These are phyloP conservation scores for Boletellus ananas DNA, from an alignment of 768 basidiomycete genomes.

Conservation along the genomic window DNA sequence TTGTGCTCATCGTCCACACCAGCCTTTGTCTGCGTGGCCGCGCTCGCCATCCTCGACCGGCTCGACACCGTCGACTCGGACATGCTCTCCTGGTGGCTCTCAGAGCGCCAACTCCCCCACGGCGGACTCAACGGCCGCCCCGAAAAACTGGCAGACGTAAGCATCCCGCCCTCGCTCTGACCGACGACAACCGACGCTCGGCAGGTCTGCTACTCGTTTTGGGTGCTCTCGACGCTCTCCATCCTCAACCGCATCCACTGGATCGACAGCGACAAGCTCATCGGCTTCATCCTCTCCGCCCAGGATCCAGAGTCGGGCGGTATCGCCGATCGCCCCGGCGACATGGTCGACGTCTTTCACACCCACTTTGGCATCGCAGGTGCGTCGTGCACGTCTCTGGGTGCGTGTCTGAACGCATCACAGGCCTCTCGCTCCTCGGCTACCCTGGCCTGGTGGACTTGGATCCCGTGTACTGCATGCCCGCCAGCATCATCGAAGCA, in stretches of 20 bases:
- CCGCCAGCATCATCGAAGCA: slow-evolving; percentile 64
- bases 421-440: slow-evolving; percentile 81
- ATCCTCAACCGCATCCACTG: slow-evolving; percentile 80
- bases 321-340: slow-evolving; percentile 89
- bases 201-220: slow-evolving; percentile 90
- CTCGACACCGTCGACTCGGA: slow-evolving; percentile 76
- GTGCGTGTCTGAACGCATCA: background rate
- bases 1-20: background rate
- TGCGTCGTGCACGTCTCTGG: slow-evolving; percentile 16
- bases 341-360: slow-evolving; percentile 98
- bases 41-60: slow-evolving; percentile 82
- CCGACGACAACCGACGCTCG: background rate
- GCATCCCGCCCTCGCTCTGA: slow-evolving; percentile 24
- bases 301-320: slow-evolving; percentile 91
- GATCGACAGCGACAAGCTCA: slow-evolving; percentile 82
- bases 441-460: slow-evolving; percentile 81
- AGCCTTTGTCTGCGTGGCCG: slow-evolving; percentile 90
- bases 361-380: slow-evolving; percentile 91
- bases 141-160: slow-evolving; percentile 93
- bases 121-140: slow-evolving; percentile 97
- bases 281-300: slow-evolving; percentile 80
- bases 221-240: slow-evolving; percentile 86
- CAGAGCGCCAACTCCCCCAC: slow-evolving; percentile 87
- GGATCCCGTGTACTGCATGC: slow-evolving; percentile 98
- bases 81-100: slow-evolving; percentile 89